These are phyloP conservation scores for Cytospora leucostoma DNA, from an alignment of 2,329 filamentous ascomycete species.

Conservation along the genomic window DNA sequence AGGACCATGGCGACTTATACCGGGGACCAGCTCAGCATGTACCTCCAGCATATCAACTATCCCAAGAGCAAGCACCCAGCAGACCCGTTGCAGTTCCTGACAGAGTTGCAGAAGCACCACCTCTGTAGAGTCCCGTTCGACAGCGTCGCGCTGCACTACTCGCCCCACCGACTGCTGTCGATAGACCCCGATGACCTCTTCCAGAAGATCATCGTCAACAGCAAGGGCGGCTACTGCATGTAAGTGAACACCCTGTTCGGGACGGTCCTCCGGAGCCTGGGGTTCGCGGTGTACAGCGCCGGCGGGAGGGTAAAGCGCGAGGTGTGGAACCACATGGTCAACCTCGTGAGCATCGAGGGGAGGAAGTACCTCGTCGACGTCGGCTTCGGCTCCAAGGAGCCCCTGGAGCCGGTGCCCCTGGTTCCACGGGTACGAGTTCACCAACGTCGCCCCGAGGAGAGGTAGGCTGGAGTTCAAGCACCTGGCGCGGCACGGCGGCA, in stretches of 20 bases:
- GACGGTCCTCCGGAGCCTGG: constrained; percentile 49
- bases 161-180: constrained; percentile 32
- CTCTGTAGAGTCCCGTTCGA: constrained; percentile 57
- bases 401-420: constrained; percentile 39
- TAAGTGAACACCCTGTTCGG: constrained; percentile 49
- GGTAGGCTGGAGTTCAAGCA: constrained; percentile 45
- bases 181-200: constrained; percentile 37
- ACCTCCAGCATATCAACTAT: constrained; percentile 37
- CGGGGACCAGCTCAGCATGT: constrained; percentile 35
- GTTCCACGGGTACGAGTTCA: constrained; percentile 31
- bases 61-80: constrained; percentile 29
- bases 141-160: constrained; percentile 55
- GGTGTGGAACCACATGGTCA: constrained; percentile 57
- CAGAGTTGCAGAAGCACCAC: constrained; percentile 42
- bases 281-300: constrained; percentile 51
- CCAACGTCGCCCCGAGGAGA: constrained; percentile 46
- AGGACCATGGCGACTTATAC: no score
- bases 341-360: constrained; percentile 55
- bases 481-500: constrained; percentile 35
- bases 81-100: constrained; percentile 36
- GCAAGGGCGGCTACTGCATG: constrained; percentile 57
- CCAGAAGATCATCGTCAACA: constrained; percentile 42
- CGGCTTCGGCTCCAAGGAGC: constrained; percentile 56
- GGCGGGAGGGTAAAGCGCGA: constrained; percentile 45
- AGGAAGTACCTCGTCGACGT: constrained; percentile 57